phyloP scores from a whole-genome alignment of 441 rosid genomes.

The Arabidopsis lyrata region DNA sequence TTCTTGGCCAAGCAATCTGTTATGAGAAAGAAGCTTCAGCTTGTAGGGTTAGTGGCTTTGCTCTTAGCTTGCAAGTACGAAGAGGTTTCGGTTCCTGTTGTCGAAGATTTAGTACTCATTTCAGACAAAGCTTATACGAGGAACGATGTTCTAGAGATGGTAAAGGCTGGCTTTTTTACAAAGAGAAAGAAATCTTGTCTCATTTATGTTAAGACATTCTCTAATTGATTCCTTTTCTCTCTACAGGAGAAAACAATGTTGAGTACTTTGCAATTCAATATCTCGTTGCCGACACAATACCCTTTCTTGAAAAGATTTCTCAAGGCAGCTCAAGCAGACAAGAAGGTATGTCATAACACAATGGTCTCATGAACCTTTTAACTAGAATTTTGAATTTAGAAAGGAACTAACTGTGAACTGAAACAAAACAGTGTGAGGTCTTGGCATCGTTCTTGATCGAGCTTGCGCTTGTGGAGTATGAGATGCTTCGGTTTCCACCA shows the following conservation, averaged over 20 bases:
- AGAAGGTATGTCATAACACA: conserved; percentile 56
- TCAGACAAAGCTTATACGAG: conserved; percentile 89
- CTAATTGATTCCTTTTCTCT: conserved; percentile 9
- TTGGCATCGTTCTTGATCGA: conserved; percentile 85
- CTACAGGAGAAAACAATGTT: conserved; percentile 88
- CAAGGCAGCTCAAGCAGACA: conserved; percentile 86
- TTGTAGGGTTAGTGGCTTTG: conserved; percentile 91
- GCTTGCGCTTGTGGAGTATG: conserved; percentile 80
- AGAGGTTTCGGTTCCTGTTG: conserved; percentile 91
- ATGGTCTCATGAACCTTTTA: background rate
- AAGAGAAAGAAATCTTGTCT: background rate
- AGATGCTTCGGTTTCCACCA: conserved; percentile 77
- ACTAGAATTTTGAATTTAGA: background rate
- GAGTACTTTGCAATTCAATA: conserved; percentile 72
- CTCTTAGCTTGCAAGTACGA: conserved; percentile 97
- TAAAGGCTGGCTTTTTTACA: conserved; percentile 9
- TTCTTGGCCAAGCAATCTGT: conserved; percentile 72
- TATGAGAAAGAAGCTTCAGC: conserved; percentile 91
- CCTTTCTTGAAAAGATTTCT: conserved; percentile 86
- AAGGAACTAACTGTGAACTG: conserved; percentile 22
- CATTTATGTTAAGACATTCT: background rate
- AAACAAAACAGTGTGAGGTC: conserved; percentile 65
- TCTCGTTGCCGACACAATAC: conserved; percentile 88
- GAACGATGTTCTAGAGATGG: conserved; percentile 85
- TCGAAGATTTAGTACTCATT: conserved; percentile 82